A percentile compares a stretch with the other conserved stretches of the same genome.
Conservation (phyloP, 2,329 filamentous ascomycete species). For the Penicillium janthinellum region DNA sequence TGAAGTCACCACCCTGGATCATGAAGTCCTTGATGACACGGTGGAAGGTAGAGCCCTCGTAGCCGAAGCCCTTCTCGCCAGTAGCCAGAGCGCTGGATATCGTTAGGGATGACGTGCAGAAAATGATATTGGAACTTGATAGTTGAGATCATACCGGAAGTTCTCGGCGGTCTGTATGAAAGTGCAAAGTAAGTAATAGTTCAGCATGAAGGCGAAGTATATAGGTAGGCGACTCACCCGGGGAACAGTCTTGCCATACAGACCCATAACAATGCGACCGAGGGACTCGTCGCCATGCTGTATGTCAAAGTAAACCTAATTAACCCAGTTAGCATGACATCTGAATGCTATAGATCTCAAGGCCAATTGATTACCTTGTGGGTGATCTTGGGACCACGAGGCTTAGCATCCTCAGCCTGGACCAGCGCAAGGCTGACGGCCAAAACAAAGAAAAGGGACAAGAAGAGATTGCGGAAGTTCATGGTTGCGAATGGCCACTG, state of each 20-base stretch:
- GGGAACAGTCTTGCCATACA: slow-evolving; percentile 69
- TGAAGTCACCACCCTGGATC: slow-evolving; percentile 72
- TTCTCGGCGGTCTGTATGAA: slow-evolving; percentile 61
- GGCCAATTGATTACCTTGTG: slow-evolving; percentile 65
- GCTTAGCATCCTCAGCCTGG: slow-evolving; percentile 69
- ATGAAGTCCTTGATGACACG: slow-evolving; percentile 71
- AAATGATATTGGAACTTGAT: neutral
- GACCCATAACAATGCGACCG: slow-evolving; percentile 63
- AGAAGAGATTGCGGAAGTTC: slow-evolving; percentile 38
- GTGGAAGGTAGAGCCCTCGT: slow-evolving; percentile 68
- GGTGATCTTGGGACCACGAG: slow-evolving; percentile 83
- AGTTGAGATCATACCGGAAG: slow-evolving; percentile 53
- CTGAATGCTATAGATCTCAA: neutral
- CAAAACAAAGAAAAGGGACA: slow-evolving; percentile 75
- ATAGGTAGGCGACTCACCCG: slow-evolving; percentile 49
- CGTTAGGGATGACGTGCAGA: slow-evolving; percentile 11
- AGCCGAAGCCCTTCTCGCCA: slow-evolving; percentile 68
- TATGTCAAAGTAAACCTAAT: slow-evolving; percentile 66
- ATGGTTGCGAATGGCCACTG: slow-evolving; percentile 33
- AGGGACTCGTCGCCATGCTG: slow-evolving; percentile 63
- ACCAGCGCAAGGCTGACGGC: slow-evolving; percentile 71
- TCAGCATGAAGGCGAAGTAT: slow-evolving; percentile 5
- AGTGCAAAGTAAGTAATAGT: slow-evolving; percentile 16
- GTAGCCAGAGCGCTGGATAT: slow-evolving; percentile 58
- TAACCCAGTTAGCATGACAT: slow-evolving; percentile 14